A percentile compares a stretch with the other conserved stretches of the same genome.
Evolutionary conservation across 371 early-diverging fungal species (phyloP).

Genomic region (Rhizopus sp.): DNA sequence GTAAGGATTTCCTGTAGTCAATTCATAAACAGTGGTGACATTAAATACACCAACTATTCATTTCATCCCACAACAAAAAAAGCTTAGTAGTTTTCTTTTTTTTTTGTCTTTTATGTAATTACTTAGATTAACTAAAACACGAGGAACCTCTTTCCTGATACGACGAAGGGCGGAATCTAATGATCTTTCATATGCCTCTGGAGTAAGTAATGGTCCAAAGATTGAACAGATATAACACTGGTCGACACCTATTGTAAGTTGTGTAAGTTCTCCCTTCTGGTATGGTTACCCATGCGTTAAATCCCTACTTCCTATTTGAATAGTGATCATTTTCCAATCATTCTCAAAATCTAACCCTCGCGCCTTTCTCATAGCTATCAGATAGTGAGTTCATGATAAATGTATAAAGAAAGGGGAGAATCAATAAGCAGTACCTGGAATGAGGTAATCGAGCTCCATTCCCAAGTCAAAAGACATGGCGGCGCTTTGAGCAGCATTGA

Average conservation of each 20-base stretch:
- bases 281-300: neutral
- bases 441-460: constrained; percentile 30
- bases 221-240: too few relatives aligned
- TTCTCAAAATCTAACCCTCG: constrained; percentile 15
- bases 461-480: constrained; percentile 29
- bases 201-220: neutral
- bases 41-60: constrained; percentile 22
- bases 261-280: too few relatives aligned
- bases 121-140: constrained; percentile 13
- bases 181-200: constrained; percentile 11
- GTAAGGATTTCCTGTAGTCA: constrained; percentile 16
- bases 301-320: constrained; percentile 35
- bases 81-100: too few relatives aligned
- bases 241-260: too few relatives aligned
- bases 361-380: too few relatives aligned
- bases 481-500: constrained; percentile 40
- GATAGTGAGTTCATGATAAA: constrained; percentile 13
- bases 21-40: constrained; percentile 17
- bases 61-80: neutral
- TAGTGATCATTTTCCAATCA: constrained; percentile 40
- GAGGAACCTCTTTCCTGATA: constrained; percentile 13
- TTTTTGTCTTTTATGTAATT: too few relatives aligned
- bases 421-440: neutral
- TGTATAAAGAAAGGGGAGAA: neutral
- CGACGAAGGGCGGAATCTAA: constrained; percentile 7